phyloP scores from a whole-genome alignment of 441 rosid genomes.

The Erodium moschatum region DNA sequence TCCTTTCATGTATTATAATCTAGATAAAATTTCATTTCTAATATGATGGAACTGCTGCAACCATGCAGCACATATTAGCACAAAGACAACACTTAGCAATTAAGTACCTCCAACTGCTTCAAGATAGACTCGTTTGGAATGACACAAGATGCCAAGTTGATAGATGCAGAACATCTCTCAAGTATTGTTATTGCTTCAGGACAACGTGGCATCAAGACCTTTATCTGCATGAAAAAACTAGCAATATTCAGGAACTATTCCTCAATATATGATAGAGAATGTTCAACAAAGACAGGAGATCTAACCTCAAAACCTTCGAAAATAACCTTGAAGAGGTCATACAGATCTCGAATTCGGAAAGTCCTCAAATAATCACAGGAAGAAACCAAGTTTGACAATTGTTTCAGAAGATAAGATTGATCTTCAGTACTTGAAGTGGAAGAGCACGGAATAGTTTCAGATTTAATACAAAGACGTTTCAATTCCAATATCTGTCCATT shows the following conservation, averaged over 20 bases:
- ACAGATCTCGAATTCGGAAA: conserved; percentile 44
- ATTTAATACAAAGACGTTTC: conserved; percentile 40
- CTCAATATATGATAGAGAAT: conserved; percentile 14
- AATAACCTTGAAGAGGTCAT: conserved; percentile 47
- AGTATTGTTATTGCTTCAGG: conserved; percentile 36
- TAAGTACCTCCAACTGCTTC: conserved; percentile 72
- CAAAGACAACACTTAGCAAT: conserved; percentile 13
- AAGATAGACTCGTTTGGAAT: conserved; percentile 57
- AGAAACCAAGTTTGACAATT: conserved; percentile 29
- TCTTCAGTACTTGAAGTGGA: conserved; percentile 32
- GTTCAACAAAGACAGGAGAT: conserved; percentile 17
- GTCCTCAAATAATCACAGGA: conserved; percentile 25
- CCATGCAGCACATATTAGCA: background rate
- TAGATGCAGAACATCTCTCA: conserved; percentile 49
- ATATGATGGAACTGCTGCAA: background rate
- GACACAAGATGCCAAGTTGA: conserved; percentile 46
- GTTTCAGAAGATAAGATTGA: conserved; percentile 27
- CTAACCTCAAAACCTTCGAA: conserved; percentile 57
- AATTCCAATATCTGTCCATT: conserved; percentile 48
- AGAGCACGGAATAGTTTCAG: conserved; percentile 31
- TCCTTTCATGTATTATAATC: background rate
- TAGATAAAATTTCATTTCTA: background rate
- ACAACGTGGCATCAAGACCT: conserved; percentile 32
- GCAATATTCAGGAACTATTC: conserved; percentile 21
- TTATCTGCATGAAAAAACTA: conserved; percentile 45